Conservation (phyloP, 441 rosid genomes). For the Bocquillonia castaneifolia region DNA sequence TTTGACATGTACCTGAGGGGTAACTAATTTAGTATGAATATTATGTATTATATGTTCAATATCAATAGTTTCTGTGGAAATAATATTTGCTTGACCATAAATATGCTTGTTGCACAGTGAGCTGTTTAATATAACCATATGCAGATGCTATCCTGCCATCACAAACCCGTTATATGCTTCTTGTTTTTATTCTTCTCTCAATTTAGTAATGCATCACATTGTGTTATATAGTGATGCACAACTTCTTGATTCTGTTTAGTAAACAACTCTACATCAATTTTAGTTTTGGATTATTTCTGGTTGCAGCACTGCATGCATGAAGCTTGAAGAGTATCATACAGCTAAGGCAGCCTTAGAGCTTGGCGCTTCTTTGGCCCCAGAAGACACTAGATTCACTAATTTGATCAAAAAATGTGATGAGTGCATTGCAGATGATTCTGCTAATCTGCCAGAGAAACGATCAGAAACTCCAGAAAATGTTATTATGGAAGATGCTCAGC, state of each 20-base stretch:
- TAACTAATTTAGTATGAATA: neutral
- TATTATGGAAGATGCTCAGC: slow-evolving; percentile 22
- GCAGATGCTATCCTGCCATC: neutral
- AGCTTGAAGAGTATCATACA: slow-evolving; percentile 70
- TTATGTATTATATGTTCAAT: neutral
- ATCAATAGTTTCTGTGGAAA: neutral
- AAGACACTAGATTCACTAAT: slow-evolving; percentile 45
- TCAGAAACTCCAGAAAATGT: slow-evolving; percentile 19
- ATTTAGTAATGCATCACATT: neutral
- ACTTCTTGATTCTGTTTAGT: neutral
- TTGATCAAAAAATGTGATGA: slow-evolving; percentile 65
- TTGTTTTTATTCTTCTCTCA: neutral
- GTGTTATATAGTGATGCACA: neutral
- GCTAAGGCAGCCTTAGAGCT: slow-evolving; percentile 72
- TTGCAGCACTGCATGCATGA: slow-evolving; percentile 69
- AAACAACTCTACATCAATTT: neutral
- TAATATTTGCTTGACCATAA: neutral
- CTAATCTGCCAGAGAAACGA: slow-evolving; percentile 22
- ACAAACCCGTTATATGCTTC: neutral
- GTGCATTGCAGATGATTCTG: slow-evolving; percentile 50
- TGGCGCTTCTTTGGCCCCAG: slow-evolving; percentile 52
- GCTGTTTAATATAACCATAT: neutral
- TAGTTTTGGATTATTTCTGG: slow-evolving; percentile 12
- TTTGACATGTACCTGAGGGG: neutral
- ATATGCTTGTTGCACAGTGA: neutral